Evolutionary conservation across 2,329 filamentous ascomycete species (phyloP).

Genomic region (Neopestalotiopsis clavispora): DNA sequence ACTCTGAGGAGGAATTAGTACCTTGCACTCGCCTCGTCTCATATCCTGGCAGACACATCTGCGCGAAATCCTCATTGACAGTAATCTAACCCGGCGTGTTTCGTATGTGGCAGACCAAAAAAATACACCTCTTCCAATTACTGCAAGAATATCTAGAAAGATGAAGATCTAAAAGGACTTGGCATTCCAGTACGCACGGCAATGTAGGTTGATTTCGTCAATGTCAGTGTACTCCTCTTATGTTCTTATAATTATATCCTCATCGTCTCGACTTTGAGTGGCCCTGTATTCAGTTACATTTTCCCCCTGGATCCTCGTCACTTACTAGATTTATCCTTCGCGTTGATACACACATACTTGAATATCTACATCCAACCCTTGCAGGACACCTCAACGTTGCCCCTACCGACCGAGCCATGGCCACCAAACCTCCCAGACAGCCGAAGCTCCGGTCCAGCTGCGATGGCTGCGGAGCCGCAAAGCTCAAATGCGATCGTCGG

Average conservation of each 20-base stretch:
- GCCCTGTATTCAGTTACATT: too few relatives aligned
- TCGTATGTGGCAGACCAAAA: not conserved
- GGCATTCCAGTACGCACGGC: not conserved
- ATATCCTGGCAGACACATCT: not conserved
- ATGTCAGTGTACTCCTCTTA: too few relatives aligned
- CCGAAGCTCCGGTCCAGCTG: slow-evolving; percentile 23
- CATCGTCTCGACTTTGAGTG: too few relatives aligned
- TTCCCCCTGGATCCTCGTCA: too few relatives aligned
- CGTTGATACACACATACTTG: too few relatives aligned
- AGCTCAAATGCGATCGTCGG: slow-evolving; percentile 24
- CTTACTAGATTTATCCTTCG: too few relatives aligned
- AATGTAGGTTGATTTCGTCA: not conserved
- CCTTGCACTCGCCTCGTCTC: not conserved
- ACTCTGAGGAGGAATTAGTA: not conserved
- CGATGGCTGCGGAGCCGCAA: slow-evolving; percentile 23
- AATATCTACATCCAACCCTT: not conserved
- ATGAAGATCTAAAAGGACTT: not conserved
- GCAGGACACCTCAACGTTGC: not conserved
- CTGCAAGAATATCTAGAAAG: not conserved
- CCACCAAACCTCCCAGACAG: not conserved
- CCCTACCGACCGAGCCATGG: not conserved
- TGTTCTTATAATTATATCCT: too few relatives aligned
- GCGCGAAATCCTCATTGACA: not conserved
- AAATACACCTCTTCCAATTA: not conserved
- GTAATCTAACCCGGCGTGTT: not conserved